Base-by-base conservation (phyloP, 2,329 filamentous ascomycete genomes). In the Tolypocladium pustulatum region DNA sequence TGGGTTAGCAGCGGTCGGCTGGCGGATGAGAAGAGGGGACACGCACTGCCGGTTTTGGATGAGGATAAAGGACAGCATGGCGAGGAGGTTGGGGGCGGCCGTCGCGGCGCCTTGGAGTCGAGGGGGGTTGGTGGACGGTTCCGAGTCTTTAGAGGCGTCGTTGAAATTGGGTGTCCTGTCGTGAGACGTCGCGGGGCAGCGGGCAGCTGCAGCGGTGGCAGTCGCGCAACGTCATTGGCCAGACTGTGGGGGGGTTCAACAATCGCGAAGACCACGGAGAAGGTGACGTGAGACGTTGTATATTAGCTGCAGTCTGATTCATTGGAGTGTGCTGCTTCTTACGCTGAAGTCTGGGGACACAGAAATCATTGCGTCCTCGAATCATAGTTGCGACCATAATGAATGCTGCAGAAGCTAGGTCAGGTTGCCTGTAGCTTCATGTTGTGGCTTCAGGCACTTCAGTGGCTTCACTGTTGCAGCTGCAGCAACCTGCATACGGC, bases 21-120 rank as follows among this genome's bases (percentile, higher is more conserved):
- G 38, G 54, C 32, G 56, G 55, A 13, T 53, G 27, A n/a, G 27
- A 40, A 38, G 15, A 37, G 17, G n/a, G 43, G 10, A 6, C 17
- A 65, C 72, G 58, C 74, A 93, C 89, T 96, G 91, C 66, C 90
- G 85, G 72, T 95, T 95, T 71, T 95, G 90, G 58, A 95, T 92
- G 63, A 95, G 79, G 65, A 95, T 93, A 69, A 95, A 95, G 57
- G 90, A 95, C 67, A 95, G 83, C 72, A 94, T 81, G 57, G 57
- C 64, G 53, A 51, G n/a, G 54, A 30, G 38, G 4, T n/a, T 34
- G 32, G 32, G 3, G 27, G 27, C 4, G 49, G 27, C 10, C 49
- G 49, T 32, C 49, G 27, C 49, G 17, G 49, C 49, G 49, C 49
- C 49, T 6, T 22, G 49, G 30, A 52, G 17, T 34, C 30, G 49